A percentile compares a stretch with the other conserved stretches of the same genome.
These are phyloP conservation scores for Penicillium sp. DNA, from an alignment of 2,329 filamentous ascomycete genomes.

Conservation along the genomic window DNA sequence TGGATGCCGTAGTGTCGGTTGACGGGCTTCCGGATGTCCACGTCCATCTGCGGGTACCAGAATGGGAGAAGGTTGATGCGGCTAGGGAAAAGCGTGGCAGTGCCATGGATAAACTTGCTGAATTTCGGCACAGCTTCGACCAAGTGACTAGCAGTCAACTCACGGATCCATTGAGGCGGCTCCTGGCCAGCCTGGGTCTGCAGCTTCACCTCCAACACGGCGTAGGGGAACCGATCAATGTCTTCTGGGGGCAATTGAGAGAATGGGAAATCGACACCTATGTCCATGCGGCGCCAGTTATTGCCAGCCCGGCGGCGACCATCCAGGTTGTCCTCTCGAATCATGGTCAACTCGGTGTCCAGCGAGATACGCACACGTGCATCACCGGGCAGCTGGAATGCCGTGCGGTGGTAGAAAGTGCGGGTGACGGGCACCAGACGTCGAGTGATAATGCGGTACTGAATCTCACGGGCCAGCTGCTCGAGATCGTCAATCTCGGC, in stretches of 20 bases:
- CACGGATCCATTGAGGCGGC: conserved; percentile 91
- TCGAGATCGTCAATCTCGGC: conserved; percentile 88
- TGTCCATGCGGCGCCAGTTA: conserved; percentile 96
- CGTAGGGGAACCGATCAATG: conserved; percentile 88
- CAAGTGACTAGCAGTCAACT: conserved; percentile 86
- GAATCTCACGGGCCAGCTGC: conserved; percentile 82
- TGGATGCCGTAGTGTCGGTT: conserved; percentile 89
- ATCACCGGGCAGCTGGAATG: conserved; percentile 94
- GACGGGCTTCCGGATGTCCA: conserved; percentile 90
- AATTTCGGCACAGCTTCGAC: conserved; percentile 99
- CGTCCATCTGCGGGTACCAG: conserved; percentile 98
- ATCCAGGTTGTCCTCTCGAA: conserved; percentile 90
- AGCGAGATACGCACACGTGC: conserved; percentile 93
- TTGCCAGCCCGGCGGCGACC: conserved; percentile 69
- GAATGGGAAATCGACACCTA: conserved; percentile 94
- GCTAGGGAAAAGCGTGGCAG: conserved; percentile 77
- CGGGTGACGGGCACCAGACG: conserved; percentile 84
- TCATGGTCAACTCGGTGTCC: conserved; percentile 92
- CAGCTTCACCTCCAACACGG: conserved; percentile 92
- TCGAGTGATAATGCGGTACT: conserved; percentile 86
- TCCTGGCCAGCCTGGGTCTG: conserved; percentile 95
- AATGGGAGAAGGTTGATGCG: conserved; percentile 87
- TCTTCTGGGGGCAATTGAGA: conserved; percentile 79
- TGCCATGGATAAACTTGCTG: conserved; percentile 97
- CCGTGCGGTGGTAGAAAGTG: conserved; percentile 96